These are phyloP conservation scores for Strobilomyces echinocephalus DNA, from an alignment of 768 basidiomycete genomes.

Conservation along the genomic window DNA sequence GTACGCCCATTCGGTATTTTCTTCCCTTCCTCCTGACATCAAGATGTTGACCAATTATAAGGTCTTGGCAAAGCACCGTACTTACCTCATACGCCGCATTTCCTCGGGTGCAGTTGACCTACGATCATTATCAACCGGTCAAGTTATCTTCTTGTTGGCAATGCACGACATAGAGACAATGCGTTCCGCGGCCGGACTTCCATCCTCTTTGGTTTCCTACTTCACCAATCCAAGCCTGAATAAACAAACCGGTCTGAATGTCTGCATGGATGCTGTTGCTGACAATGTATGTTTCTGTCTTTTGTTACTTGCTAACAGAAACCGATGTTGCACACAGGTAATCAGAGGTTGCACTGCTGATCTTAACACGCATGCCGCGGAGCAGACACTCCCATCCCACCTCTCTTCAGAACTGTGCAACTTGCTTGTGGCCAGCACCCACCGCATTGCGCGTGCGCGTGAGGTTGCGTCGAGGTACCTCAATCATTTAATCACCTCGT, in stretches of 20 bases:
- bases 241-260: conserved; percentile 55
- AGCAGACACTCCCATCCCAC: conserved; percentile 67
- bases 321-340: conserved; percentile 46
- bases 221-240: conserved; percentile 87
- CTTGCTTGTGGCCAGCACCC: conserved; percentile 76
- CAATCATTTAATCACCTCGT: conserved; percentile 79
- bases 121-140: conserved; percentile 70
- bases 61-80: conserved; percentile 69
- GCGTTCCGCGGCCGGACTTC: conserved; percentile 73
- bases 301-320: not conserved
- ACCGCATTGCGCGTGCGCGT: conserved; percentile 76
- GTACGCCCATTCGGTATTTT: conserved; percentile 63
- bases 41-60: conserved; percentile 28
- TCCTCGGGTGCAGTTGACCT: conserved; percentile 64
- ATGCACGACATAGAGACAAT: conserved; percentile 88
- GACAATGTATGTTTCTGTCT: conserved; percentile 55
- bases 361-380: conserved; percentile 68
- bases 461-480: conserved; percentile 81
- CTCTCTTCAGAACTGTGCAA: conserved; percentile 69
- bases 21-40: not conserved
- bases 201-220: conserved; percentile 80
- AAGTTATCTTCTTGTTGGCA: conserved; percentile 77
- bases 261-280: conserved; percentile 82
- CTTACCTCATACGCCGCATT: conserved; percentile 59
- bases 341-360: conserved; percentile 70